Percentiles rank a stretch among this genome's conserved stretches.
Evolutionary conservation across 306 rosid species (phyloP).

Genomic region (Castanopsis chinensis): DNA sequence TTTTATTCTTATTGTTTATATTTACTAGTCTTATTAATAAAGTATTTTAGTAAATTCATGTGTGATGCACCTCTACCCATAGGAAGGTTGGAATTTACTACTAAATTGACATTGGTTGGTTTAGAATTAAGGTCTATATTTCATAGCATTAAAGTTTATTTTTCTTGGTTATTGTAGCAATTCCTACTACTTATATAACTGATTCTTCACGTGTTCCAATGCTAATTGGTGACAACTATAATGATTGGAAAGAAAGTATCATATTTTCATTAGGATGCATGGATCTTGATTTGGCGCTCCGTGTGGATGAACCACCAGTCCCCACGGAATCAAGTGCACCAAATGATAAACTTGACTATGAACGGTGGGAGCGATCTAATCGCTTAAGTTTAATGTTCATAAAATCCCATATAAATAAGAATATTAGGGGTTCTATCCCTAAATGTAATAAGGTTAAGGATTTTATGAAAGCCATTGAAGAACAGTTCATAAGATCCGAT

Average conservation of each 20-base stretch:
- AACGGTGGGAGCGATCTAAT: neutral
- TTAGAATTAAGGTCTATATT: neutral
- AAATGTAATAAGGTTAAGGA: too few relatives aligned
- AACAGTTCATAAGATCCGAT: too few relatives aligned
- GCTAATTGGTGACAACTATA: neutral
- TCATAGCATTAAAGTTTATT: neutral
- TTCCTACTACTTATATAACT: neutral
- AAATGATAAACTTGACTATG: neutral
- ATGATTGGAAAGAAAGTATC: neutral
- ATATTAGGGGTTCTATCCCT: too few relatives aligned
- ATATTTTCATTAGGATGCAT: neutral
- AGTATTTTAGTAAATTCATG: neutral
- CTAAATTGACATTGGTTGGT: neutral
- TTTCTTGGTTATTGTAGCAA: neutral
- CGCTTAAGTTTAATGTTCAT: neutral
- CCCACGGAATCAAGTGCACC: neutral
- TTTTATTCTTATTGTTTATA: neutral
- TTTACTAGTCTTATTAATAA: neutral
- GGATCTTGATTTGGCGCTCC: constrained; percentile 6
- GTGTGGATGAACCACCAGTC: neutral
- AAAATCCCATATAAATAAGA: too few relatives aligned
- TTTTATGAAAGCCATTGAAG: too few relatives aligned
- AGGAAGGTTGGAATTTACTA: constrained; percentile 6
- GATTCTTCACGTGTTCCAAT: neutral
- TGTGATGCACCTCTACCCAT: neutral